Evolutionary conservation across 2,329 filamentous ascomycete genomes (phyloP), one percentile per base, ranked within the genome.

Genomic region (Trichoderma sp.): DNA sequence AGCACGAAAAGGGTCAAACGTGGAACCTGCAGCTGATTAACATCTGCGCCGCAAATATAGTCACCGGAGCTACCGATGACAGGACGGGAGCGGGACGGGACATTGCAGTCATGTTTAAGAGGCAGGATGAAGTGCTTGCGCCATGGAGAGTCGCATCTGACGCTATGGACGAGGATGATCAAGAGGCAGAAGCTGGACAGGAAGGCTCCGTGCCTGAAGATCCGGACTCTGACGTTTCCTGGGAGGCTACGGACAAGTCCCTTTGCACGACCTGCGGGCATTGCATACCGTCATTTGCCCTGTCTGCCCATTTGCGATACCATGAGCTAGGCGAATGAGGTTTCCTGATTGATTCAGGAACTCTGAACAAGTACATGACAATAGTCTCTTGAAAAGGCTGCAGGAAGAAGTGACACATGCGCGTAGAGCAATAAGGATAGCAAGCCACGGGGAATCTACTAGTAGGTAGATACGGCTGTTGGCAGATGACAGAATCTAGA

Each of bases 11-110:
- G 67, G 79, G 82, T 7, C 84, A 83, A 66, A 80, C 82, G 9
- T 96, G 91, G 90, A 91, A 94, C 69, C 77, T 97, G 19, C 91
- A 90, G 68, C 79, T 98, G 59, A 81, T 98, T 66, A 98, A 97
- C 69, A 80, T 98, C 24, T 93, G 92, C 52, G 93, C 91, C 7
- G 90, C 91, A 15, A 96, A 97, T 73, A 94, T 98, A 88, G 83
- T 83, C 1, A 80, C 83, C 47, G 81, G 79, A 17, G 86, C 84
- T 5, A 79, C 79, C 15, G 81, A 83, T 44, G 75, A 76, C 45
- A 78, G 81, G 65, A 77, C 79, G 10, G 84, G 83, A 34, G 80
- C 78, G n/a, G 91, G 91, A 1, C 83, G 90, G 68, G 88, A 97
- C 72, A 97, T 97, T 69, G 84, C 84, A 1, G 85, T 81, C 72